A percentile compares a stretch with the other conserved stretches of the same genome.
These are phyloP conservation scores for Pichia ethanolica DNA, from an alignment of 805 yeast genomes.

Conservation along the genomic window DNA sequence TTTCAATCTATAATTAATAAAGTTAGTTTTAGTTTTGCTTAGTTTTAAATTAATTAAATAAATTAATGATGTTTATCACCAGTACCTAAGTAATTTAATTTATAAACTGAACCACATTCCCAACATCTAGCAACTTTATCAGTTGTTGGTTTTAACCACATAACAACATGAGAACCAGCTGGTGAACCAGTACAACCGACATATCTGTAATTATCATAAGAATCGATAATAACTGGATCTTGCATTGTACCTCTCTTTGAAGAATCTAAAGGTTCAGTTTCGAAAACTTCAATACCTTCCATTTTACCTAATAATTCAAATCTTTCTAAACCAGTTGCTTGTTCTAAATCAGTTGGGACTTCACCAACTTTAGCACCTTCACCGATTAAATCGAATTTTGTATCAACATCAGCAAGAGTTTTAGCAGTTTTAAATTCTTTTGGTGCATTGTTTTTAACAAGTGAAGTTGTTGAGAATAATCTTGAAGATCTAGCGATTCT, in stretches of 20 bases:
- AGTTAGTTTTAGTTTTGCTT: too few species aligned
- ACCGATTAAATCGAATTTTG: constrained; percentile 74
- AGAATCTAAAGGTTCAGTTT: constrained; percentile 77
- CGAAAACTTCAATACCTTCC: constrained; percentile 93
- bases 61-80: constrained; percentile 46
- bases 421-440: constrained; percentile 54
- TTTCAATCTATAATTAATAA: too few species aligned
- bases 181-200: constrained; percentile 97
- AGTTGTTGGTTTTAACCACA: constrained; percentile 87
- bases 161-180: constrained; percentile 81
- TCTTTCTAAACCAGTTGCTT: constrained; percentile 98
- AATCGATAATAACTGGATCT: constrained; percentile 84
- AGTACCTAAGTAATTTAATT: constrained; percentile 83
- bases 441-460: constrained; percentile 25
- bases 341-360: constrained; percentile 90
- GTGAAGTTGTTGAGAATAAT: constrained; percentile 27
- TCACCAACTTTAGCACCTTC: constrained; percentile 79
- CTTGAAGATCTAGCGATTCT: constrained; percentile 30
- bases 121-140: constrained; percentile 89
- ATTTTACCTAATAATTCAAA: constrained; percentile 87
- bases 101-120: constrained; percentile 97
- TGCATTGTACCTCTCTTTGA: constrained; percentile 86
- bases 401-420: constrained; percentile 68
- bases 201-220: constrained; percentile 87
- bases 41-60: constrained; percentile 10